Evolutionary conservation across 2,329 filamentous ascomycete species (phyloP), one percentile per base, ranked within the genome.

Genomic region (Geoglossum cookeanum): DNA sequence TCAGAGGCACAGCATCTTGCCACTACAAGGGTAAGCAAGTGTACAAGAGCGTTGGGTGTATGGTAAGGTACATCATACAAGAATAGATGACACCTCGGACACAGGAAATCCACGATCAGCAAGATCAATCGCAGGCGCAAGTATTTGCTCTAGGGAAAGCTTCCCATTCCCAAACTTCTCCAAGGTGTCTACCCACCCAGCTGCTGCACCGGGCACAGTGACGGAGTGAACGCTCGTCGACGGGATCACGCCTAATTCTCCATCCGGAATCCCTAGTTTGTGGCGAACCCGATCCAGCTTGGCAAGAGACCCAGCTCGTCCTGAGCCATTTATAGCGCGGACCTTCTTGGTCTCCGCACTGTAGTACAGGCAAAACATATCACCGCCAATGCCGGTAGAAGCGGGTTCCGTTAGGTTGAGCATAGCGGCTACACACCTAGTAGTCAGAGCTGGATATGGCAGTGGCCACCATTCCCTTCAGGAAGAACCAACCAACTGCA

Each of bases 351-450:
- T 87, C 63, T 84, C 79, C 47, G 88, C 87, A 67, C 94, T 79
- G 73, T 91, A 97, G 75, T 81, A 96, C 39, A 97, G 79, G 69
- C 90, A 90, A 72, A 97, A 98, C 82, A 95, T 89, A 71, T 98
- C 92, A 61, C 92, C 92, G 58, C 92, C 92, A 60, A 98, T 96
- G 45, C 92, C 92, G 0, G 92, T 97, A 4, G 86, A 92, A 59
- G 83, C 82, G 6, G 92, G 92, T 67, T 98, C 92, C 0, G 91
- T 95, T 66, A 97, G 79, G 70, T 96, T 97, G 58, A 98, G 75
- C 3, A 82, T 89, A 35, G 92, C 92, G 48, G 92, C 91, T 87
- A 48, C 56, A 56, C 29, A 22, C 39, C 35, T 35, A 37, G n/a
- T 37, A 13, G 60, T 55, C 55, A 59, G 30, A 53, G 22, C 22